phyloP scores from a whole-genome alignment of 108 stramenopile species.

The Cylindrotheca closterium region DNA sequence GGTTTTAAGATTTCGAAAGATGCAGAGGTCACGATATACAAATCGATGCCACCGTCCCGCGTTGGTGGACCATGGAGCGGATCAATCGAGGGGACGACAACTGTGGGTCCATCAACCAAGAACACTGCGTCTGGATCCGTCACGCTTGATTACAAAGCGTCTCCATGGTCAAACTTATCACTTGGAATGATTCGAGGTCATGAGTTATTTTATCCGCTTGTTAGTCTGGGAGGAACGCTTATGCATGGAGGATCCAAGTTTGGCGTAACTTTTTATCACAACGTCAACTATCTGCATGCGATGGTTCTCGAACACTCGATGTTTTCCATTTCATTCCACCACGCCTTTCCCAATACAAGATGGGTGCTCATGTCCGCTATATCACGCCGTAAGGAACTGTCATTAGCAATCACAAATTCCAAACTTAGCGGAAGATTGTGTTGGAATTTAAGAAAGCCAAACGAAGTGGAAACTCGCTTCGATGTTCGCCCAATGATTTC shows the following conservation, averaged over 20 bases:
- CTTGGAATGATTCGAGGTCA: constrained; percentile 34
- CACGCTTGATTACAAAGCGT: constrained; percentile 26
- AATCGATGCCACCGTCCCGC: constrained; percentile 30
- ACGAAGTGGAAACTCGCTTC: constrained; percentile 3
- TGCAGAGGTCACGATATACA: constrained; percentile 21
- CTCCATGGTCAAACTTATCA: constrained; percentile 11
- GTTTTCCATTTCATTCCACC: constrained; percentile 23
- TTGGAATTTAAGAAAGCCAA: constrained; percentile 22
- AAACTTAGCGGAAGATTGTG: constrained; percentile 16
- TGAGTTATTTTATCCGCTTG: constrained; percentile 19
- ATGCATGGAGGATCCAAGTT: constrained; percentile 10
- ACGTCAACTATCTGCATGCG: constrained; percentile 12
- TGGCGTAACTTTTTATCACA: constrained; percentile 28
- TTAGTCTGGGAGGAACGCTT: constrained; percentile 22
- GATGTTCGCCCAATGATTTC: constrained; percentile 19
- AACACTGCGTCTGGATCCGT: constrained; percentile 22
- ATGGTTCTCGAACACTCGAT: constrained; percentile 21
- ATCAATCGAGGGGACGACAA: constrained; percentile 23
- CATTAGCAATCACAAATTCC: constrained; percentile 13
- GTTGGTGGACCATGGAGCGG: constrained; percentile 27
- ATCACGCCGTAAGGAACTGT: constrained; percentile 23
- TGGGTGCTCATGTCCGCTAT: constrained; percentile 25
- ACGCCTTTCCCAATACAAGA: constrained; percentile 13
- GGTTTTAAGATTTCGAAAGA: constrained; percentile 14
- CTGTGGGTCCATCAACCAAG: neutral